Percentiles rank a stretch among this genome's conserved stretches.
Conservation (phyloP, 2,329 filamentous ascomycete species). For the Gaeumannomyces sp. region DNA sequence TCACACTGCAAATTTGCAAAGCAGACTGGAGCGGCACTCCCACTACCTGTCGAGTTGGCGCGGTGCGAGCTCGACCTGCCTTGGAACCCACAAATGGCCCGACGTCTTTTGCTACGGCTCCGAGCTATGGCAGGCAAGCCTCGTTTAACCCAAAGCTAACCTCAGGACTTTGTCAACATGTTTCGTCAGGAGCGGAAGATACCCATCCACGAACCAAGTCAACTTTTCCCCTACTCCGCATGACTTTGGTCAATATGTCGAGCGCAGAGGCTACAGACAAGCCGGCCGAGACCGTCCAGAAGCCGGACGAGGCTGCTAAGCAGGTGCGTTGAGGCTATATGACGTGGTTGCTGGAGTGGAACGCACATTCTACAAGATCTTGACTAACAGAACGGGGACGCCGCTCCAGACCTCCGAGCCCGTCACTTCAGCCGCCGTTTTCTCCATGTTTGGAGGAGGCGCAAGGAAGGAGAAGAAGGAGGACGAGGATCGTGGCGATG, state of each 20-base stretch:
- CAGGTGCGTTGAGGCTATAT: conserved; percentile 5
- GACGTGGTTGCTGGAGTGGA: not conserved
- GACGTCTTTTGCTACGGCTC: not conserved
- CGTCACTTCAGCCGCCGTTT: conserved; percentile 62
- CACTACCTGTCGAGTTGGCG: not conserved
- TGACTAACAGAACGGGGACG: not conserved
- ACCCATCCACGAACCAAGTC: not conserved
- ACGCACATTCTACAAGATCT: not conserved
- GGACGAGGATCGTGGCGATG: conserved; percentile 75
- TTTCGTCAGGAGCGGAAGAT: not conserved
- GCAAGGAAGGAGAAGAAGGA: conserved; percentile 93
- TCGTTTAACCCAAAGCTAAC: not conserved
- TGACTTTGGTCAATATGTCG: conserved; percentile 20
- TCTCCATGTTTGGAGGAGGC: conserved; percentile 98
- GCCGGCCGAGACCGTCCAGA: conserved; percentile 25
- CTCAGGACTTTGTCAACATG: not conserved
- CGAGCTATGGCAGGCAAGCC: not conserved
- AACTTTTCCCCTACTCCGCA: not conserved
- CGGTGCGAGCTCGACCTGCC: not conserved
- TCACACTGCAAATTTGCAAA: not conserved
- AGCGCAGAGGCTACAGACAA: conserved; percentile 28
- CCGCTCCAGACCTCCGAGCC: conserved; percentile 26
- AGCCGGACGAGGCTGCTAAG: conserved; percentile 20
- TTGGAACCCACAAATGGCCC: not conserved
- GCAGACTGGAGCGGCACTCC: not conserved